Evolutionary conservation across 257 asterid species (phyloP), one percentile per base, ranked within the genome.

Genomic region (Parsonsia alboflavescens): DNA sequence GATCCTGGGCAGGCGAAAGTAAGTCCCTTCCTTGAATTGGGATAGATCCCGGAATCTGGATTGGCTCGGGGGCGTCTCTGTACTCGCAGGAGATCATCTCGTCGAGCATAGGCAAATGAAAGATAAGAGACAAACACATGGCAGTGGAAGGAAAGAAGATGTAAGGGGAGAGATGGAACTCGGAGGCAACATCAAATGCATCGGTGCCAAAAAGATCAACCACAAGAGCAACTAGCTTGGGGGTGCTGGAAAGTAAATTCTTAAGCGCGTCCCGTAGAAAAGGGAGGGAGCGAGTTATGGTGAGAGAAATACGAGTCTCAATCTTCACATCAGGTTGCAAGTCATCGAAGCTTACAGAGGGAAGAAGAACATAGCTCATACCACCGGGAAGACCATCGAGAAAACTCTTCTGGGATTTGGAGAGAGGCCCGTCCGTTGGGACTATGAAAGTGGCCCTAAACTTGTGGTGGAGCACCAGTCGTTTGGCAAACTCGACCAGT

Each of bases 171-270:
- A 90, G 42, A 0, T 73, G 33, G 52, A 89, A 78, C 36, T 90
- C 90, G 0, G 7, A 10, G 1, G 93, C 94, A 5, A 82, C 85
- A 12, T 90, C 96, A 39, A 93, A 86, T 5, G 79, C 90, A 71
- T 90, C 96, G 9, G 96, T 87, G 16, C 90, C 98, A 56, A 93
- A 93, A 22, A 93, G 85, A 56, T 93, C 98, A 45, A 86, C 91
- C 11, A 93, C 91, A 2, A 93, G 71, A 13, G 97, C 97, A 8
- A 77, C 78, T 17, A 86, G 10, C 8, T 56, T 83, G 5, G n/a
- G n/a, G n/a, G 36, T 71, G 16, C 39, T 45, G 1, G 41, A 76
- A 1, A 65, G 49, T 15, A 88, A 62, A 10, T 82, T 21, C 7
- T 73, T 65, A 2, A 93, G 73, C 11, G 80, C 77, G 15, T 77